Evolutionary conservation across 345 rosid species (phyloP).

Genomic region (Toxicodendron radicans): DNA sequence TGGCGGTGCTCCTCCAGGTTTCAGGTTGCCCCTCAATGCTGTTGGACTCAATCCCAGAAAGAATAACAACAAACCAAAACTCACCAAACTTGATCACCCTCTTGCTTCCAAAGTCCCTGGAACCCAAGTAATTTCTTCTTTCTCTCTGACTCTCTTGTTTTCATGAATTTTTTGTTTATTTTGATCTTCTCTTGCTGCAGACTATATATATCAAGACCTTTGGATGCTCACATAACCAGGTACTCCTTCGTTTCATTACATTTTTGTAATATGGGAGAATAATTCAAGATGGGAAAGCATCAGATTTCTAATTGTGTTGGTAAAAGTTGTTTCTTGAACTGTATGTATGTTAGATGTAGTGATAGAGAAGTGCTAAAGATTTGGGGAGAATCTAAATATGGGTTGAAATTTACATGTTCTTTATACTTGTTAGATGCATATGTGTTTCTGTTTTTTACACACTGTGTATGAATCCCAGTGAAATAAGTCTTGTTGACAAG

Average conservation of each 20-base stretch:
- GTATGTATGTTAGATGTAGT: too few species aligned
- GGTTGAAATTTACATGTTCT: too few species aligned
- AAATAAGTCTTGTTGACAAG: too few species aligned
- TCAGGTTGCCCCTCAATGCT: slow-evolving; percentile 60
- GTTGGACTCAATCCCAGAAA: slow-evolving; percentile 56
- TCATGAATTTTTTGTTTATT: slow-evolving; percentile 1
- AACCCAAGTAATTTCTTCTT: slow-evolving; percentile 54
- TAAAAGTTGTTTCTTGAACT: too few species aligned
- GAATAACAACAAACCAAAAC: slow-evolving; percentile 42
- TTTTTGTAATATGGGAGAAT: neutral
- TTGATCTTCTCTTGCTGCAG: slow-evolving; percentile 34
- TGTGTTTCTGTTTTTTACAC: too few species aligned
- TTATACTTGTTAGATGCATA: too few species aligned
- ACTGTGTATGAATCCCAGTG: too few species aligned
- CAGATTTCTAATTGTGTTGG: neutral
- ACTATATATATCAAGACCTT: slow-evolving; percentile 82
- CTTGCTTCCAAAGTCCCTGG: slow-evolving; percentile 62
- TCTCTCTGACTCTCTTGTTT: slow-evolving; percentile 10
- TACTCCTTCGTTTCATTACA: slow-evolving; percentile 8
- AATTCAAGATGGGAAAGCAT: neutral
- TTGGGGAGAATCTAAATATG: too few species aligned
- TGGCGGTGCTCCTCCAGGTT: slow-evolving; percentile 69
- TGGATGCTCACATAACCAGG: slow-evolving; percentile 97
- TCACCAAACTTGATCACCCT: slow-evolving; percentile 34
- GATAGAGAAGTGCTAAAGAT: too few species aligned